A percentile compares a stretch with the other conserved stretches of the same genome.
These are phyloP conservation scores for Polyrhizophydium stewartii DNA, from an alignment of 371 early-diverging fungal genomes.

Conservation along the genomic window DNA sequence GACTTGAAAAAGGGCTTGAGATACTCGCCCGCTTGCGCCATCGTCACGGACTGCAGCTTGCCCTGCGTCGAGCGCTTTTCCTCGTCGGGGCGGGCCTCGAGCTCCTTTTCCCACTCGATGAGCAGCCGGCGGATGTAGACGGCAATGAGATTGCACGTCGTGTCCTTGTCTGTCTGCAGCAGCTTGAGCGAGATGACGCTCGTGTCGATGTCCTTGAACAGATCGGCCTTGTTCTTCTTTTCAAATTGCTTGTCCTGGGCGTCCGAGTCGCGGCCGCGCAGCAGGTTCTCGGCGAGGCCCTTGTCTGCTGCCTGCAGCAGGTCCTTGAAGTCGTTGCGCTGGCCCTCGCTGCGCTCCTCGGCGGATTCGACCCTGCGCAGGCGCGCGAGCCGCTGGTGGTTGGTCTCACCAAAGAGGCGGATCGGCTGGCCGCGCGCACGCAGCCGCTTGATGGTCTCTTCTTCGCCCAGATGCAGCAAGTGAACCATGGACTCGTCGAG, in stretches of 20 bases:
- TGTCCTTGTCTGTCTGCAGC: constrained; percentile 71
- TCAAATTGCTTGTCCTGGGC: constrained; percentile 23
- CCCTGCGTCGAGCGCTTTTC: constrained; percentile 74
- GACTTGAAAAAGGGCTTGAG: constrained; percentile 85
- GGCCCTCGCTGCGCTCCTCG: constrained; percentile 74
- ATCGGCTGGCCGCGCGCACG: constrained; percentile 89
- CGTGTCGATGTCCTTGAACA: constrained; percentile 47
- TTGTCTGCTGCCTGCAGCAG: constrained; percentile 82
- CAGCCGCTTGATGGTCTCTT: constrained; percentile 79
- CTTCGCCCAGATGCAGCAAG: constrained; percentile 12
- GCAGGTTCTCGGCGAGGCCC: constrained; percentile 69
- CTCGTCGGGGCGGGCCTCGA: constrained; percentile 73
- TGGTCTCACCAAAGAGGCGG: constrained; percentile 88
- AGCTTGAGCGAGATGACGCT: constrained; percentile 56
- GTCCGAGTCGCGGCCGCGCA: constrained; percentile 34
- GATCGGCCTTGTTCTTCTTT: constrained; percentile 13
- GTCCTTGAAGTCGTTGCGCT: constrained; percentile 85
- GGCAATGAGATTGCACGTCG: constrained; percentile 67
- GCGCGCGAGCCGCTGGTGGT: constrained; percentile 74
- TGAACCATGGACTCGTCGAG: too few species aligned
- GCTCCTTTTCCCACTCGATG: constrained; percentile 81
- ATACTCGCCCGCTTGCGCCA: constrained; percentile 80
- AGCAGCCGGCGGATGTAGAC: constrained; percentile 77
- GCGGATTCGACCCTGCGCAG: constrained; percentile 79
- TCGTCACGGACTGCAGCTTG: constrained; percentile 75